These are phyloP conservation scores for Podospora fimiseda DNA, from an alignment of 495 filamentous ascomycete genomes.

Conservation along the genomic window DNA sequence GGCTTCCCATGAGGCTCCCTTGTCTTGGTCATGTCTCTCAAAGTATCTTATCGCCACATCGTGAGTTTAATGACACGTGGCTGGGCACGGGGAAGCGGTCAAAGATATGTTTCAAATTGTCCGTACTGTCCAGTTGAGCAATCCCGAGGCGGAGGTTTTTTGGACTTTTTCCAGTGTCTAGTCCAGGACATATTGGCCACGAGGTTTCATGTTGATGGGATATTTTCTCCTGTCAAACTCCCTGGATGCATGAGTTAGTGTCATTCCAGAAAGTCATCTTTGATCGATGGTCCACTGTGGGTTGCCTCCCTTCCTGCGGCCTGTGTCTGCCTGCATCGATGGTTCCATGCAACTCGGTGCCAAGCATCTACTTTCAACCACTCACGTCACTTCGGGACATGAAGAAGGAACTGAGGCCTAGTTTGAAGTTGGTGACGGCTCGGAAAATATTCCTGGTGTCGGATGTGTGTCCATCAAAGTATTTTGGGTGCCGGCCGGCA, in stretches of 20 bases:
- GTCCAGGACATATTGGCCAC: no score
- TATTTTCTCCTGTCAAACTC: background rate
- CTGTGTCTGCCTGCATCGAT: conserved; percentile 5
- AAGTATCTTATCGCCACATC: background rate
- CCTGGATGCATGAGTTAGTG: background rate
- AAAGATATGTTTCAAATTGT: background rate
- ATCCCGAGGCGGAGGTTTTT: background rate
- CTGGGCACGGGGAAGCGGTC: background rate
- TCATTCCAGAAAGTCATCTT: conserved; percentile 11
- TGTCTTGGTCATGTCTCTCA: background rate
- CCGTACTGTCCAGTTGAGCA: background rate
- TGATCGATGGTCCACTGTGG: background rate
- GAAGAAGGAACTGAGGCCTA: conserved; percentile 8
- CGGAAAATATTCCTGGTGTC: background rate
- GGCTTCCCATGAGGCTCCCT: background rate
- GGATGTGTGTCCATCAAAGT: background rate
- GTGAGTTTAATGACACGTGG: background rate
- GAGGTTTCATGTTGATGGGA: background rate
- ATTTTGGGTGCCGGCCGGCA: background rate
- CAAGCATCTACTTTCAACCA: background rate
- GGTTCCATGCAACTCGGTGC: conserved; percentile 13
- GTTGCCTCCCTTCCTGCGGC: conserved; percentile 7
- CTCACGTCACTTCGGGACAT: conserved; percentile 16
- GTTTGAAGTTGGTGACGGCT: background rate
- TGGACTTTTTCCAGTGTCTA: no score